These are phyloP conservation scores for Hysterangium stoloniferum DNA, from an alignment of 768 basidiomycete species.

Conservation along the genomic window DNA sequence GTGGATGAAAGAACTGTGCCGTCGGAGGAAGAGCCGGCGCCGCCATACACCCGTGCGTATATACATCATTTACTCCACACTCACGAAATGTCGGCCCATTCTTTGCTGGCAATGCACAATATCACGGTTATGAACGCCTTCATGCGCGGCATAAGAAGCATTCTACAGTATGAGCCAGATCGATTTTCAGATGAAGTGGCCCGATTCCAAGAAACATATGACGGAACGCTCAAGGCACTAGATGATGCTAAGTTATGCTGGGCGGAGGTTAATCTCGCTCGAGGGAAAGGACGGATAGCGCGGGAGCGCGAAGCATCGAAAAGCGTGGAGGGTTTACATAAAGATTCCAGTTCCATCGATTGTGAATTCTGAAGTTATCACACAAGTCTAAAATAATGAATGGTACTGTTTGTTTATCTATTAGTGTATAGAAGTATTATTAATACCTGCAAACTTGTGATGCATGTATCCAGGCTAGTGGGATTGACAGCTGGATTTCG, in stretches of 20 bases:
- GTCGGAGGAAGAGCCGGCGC: constrained; percentile 24
- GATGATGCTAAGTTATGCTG: constrained; percentile 47
- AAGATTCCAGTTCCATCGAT: too few species aligned
- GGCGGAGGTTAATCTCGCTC: constrained; percentile 56
- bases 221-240: constrained; percentile 39
- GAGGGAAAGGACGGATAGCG: constrained; percentile 69
- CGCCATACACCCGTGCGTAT: constrained; percentile 49
- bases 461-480: too few species aligned
- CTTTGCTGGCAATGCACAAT: constrained; percentile 71
- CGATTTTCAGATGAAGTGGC: constrained; percentile 34
- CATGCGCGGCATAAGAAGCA: constrained; percentile 46
- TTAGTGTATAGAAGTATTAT: too few species aligned
- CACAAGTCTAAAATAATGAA: too few species aligned
- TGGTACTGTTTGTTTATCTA: too few species aligned
- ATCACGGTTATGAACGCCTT: constrained; percentile 58
- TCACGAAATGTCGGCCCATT: constrained; percentile 85
- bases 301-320: constrained; percentile 57
- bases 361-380: too few species aligned
- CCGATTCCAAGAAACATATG: constrained; percentile 44
- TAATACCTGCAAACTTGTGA: too few species aligned
- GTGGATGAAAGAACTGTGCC: constrained; percentile 23
- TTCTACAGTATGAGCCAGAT: constrained; percentile 27
- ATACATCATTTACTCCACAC: constrained; percentile 80
- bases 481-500: too few species aligned
- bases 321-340: too few species aligned